Percentiles rank a stretch among this genome's conserved stretches.
phyloP scores from a whole-genome alignment of 2,329 filamentous ascomycete species.

The Monosporascus ibericus region DNA sequence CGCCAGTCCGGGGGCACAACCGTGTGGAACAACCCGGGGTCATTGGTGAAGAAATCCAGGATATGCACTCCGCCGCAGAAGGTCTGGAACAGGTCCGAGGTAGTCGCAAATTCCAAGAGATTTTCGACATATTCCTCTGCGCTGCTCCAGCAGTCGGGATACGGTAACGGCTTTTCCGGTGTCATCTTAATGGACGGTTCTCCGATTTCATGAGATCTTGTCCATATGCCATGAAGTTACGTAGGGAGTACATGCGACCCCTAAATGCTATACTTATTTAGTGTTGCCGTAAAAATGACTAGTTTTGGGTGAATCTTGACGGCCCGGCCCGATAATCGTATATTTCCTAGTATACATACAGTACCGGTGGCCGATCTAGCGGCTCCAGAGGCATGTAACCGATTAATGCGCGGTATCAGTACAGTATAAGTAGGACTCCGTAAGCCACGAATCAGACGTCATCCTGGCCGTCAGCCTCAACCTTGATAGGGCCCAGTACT shows the following conservation, averaged over 20 bases:
- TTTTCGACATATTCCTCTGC: slow-evolving; percentile 73
- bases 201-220: too few relatives aligned
- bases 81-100: slow-evolving; percentile 71
- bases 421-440: not conserved
- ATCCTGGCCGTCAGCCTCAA: not conserved
- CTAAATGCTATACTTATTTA: not conserved
- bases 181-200: slow-evolving; percentile 29
- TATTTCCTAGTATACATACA: too few relatives aligned
- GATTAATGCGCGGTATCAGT: too few relatives aligned
- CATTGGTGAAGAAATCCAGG: slow-evolving; percentile 86
- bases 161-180: slow-evolving; percentile 56
- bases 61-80: slow-evolving; percentile 98
- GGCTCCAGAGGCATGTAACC: not conserved
- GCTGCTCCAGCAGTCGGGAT: slow-evolving; percentile 61
- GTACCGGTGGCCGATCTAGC: slow-evolving; percentile 18
- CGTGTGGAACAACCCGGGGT: slow-evolving; percentile 74
- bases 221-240: not conserved
- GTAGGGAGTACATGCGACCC: not conserved
- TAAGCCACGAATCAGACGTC: not conserved
- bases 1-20: slow-evolving; percentile 79
- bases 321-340: too few relatives aligned
- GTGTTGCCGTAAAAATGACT: too few relatives aligned
- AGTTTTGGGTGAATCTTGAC: too few relatives aligned
- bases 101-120: slow-evolving; percentile 69
- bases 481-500: too few relatives aligned